Evolutionary conservation across 805 yeast species (phyloP).

Genomic region (Hanseniaspora valbyensis): DNA sequence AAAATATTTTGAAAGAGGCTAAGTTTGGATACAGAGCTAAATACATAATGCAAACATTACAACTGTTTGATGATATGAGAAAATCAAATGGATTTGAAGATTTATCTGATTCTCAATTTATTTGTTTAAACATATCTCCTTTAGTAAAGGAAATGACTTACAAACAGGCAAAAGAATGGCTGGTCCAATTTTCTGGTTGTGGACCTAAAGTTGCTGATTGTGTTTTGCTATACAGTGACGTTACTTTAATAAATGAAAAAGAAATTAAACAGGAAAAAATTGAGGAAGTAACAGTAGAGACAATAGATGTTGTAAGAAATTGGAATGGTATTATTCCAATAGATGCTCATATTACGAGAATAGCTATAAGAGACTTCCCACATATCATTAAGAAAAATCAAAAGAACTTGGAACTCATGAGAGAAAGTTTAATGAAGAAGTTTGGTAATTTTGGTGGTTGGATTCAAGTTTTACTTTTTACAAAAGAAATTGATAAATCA

Average conservation of each 20-base stretch:
- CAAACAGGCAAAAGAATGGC: conserved; percentile 24
- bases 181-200: conserved; percentile 68
- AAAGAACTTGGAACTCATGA: conserved; percentile 39
- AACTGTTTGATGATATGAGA: conserved; percentile 34
- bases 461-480: conserved; percentile 93
- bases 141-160: conserved; percentile 14
- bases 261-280: background rate
- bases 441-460: conserved; percentile 96
- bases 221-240: conserved; percentile 82
- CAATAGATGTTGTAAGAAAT: conserved; percentile 21
- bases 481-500: conserved; percentile 58
- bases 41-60: conserved; percentile 70
- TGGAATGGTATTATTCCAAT: conserved; percentile 72
- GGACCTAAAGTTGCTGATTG: conserved; percentile 99
- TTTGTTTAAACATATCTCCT: conserved; percentile 30
- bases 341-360: conserved; percentile 88
- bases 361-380: conserved; percentile 67
- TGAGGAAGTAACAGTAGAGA: conserved; percentile 2
- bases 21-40: conserved; percentile 88
- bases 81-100: conserved; percentile 13
- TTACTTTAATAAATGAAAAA: conserved; percentile 31
- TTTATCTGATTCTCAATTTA: conserved; percentile 24
- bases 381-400: conserved; percentile 30
- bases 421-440: conserved; percentile 45
- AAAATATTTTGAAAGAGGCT: conserved; percentile 36